Evolutionary conservation across 2,329 filamentous ascomycete genomes (phyloP), one percentile per base, ranked within the genome.

Genomic region (Geoglossum cookeanum): DNA sequence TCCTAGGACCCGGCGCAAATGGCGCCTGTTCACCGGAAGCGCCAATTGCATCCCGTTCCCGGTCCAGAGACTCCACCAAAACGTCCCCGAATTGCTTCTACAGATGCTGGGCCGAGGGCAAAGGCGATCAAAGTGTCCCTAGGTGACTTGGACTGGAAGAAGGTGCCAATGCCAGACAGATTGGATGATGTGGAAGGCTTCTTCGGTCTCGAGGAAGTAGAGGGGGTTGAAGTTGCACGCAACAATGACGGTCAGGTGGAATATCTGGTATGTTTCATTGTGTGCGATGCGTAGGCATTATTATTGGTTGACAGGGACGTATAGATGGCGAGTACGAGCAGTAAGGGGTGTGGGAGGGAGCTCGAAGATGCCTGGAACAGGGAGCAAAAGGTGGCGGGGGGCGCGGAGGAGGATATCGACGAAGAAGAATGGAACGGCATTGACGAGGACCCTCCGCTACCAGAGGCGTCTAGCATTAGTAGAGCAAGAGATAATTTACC

Each of bases 101-200:
- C 35, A 35, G n/a, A 32, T 22, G 37, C 35, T 53, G 49, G 49
- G 9, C 9, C 30, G 17, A 53, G 17, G 49, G 9, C 15, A 33
- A 11, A 35, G 8, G 7, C n/a, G 30, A n/a, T n/a, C 13, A 53
- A 53, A 37, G 49, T 53, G 4, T 35, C 49, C 17, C 45, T 78
- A 37, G 74, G 81, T 59, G 72, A 77, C 44, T 70, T 84, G 58
- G 70, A 73, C 64, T 85, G 81, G 81, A 78, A 77, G 60, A 74
- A 80, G 22, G 80, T 92, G 3, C 67, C 72, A 39, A 72, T 84
- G 63, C 87, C 87, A 5, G 85, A 90, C 65, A 81, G 85, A 66
- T 75, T 90, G 63, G 82, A 91, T 51, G 87, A 96, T 70, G 87
- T 87, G n/a, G 89, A 94, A 61, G 92, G 92, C 0, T 96, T 98